A percentile compares a stretch with the other conserved stretches of the same genome.
Evolutionary conservation across 1,139 yeast species (phyloP).

Genomic region (Hanseniaspora uvarum): DNA sequence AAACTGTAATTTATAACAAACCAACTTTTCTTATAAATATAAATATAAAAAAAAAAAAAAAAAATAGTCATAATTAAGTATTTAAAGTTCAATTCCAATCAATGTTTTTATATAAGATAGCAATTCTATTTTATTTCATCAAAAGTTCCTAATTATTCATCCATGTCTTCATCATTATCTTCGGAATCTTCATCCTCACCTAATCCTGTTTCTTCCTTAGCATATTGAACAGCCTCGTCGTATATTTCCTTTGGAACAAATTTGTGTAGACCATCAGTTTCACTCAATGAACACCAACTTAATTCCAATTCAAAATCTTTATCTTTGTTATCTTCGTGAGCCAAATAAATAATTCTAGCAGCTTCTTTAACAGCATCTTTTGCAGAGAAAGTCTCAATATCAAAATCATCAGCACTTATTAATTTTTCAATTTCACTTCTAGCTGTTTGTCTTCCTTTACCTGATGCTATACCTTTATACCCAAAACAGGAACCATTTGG

Average conservation of each 20-base stretch:
- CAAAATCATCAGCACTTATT: conserved; percentile 43
- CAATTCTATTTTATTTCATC: conserved; percentile 16
- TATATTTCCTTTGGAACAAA: conserved; percentile 68
- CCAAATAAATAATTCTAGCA: conserved; percentile 81
- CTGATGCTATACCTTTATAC: conserved; percentile 92
- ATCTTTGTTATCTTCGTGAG: conserved; percentile 96
- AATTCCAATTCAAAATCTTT: conserved; percentile 93
- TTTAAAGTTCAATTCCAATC: not conserved
- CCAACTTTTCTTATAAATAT: not conserved
- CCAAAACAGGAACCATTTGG: conserved; percentile 99
- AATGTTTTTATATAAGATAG: not conserved
- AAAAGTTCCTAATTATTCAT: conserved; percentile 22
- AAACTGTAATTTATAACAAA: not conserved
- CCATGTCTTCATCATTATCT: conserved; percentile 26
- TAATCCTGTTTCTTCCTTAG: conserved; percentile 68
- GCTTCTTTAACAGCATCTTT: conserved; percentile 85
- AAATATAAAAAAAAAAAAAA: not conserved
- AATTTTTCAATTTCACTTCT: conserved; percentile 91
- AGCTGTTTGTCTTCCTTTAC: conserved; percentile 95
- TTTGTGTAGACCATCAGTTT: conserved; percentile 73
- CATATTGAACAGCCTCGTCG: conserved; percentile 71
- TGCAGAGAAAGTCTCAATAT: conserved; percentile 41
- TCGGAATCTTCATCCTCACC: conserved; percentile 39
- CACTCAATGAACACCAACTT: conserved; percentile 70
- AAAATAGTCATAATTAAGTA: not conserved